A percentile compares a stretch with the other conserved stretches of the same genome.
Conservation (phyloP, 768 basidiomycete species). For the Sporobolomyces phaffii region DNA sequence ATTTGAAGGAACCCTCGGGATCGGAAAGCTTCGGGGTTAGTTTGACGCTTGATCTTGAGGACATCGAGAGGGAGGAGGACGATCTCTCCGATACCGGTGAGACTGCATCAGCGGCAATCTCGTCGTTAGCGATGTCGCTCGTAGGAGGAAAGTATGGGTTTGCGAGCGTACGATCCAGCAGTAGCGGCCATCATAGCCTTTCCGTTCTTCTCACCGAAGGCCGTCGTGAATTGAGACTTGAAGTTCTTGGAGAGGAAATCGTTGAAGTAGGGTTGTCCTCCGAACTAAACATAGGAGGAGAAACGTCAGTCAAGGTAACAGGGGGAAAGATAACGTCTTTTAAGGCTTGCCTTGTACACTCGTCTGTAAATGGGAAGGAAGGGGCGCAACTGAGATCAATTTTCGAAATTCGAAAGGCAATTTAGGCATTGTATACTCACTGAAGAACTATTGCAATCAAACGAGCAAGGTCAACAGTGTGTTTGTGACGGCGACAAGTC, state of each 20-base stretch:
- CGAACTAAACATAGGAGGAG: conserved; percentile 64
- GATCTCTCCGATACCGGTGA: conserved; percentile 88
- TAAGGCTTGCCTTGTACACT: conserved; percentile 37
- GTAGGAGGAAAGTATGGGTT: too few species aligned
- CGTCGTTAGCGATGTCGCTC: too few species aligned
- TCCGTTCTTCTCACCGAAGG: conserved; percentile 89
- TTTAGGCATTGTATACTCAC: conserved; percentile 6
- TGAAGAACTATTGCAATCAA: conserved; percentile 35
- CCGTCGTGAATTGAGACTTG: conserved; percentile 69
- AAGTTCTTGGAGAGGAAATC: conserved; percentile 79
- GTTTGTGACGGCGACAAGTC: too few species aligned
- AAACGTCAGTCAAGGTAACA: not conserved
- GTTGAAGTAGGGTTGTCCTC: conserved; percentile 96
- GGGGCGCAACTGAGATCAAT: not conserved
- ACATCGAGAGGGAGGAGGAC: conserved; percentile 94
- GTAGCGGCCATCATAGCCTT: conserved; percentile 93
- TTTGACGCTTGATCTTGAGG: conserved; percentile 94
- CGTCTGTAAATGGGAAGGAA: conserved; percentile 18
- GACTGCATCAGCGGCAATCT: conserved; percentile 45
- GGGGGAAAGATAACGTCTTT: too few species aligned
- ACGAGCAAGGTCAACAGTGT: not conserved
- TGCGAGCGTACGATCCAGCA: conserved; percentile 79
- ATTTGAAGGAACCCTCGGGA: conserved; percentile 85
- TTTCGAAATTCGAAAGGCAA: not conserved
- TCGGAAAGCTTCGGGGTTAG: conserved; percentile 94